Evolutionary conservation across 148 eudicot species (phyloP).

Genomic region (Vaccinium corymbosum): DNA sequence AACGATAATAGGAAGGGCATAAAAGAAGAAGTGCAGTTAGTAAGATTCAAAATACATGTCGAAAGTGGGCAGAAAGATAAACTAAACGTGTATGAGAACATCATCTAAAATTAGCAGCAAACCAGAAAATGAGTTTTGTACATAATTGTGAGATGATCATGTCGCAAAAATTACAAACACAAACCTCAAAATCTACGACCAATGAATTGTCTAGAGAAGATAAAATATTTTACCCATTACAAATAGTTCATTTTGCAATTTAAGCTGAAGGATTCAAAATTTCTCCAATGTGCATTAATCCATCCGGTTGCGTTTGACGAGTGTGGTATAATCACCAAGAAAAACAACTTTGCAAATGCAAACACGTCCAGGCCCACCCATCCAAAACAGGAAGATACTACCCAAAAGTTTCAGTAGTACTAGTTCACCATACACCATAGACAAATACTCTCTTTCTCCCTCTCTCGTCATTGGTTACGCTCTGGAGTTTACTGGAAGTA

Average conservation of each 20-base stretch:
- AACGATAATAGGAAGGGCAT: background rate
- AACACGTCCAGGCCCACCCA: background rate
- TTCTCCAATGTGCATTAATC: background rate
- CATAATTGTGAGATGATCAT: background rate
- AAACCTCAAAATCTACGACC: background rate
- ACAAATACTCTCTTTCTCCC: background rate
- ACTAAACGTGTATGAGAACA: background rate
- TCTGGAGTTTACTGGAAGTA: background rate
- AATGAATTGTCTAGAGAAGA: background rate
- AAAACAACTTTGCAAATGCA: background rate
- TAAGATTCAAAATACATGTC: background rate
- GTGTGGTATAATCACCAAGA: background rate
- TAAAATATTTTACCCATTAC: background rate
- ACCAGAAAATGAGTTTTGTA: background rate
- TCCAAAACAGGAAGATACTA: background rate
- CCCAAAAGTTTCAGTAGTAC: background rate
- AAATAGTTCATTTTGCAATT: background rate
- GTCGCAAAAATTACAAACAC: background rate
- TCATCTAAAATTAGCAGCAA: background rate
- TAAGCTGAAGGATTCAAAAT: background rate
- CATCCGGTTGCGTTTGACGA: background rate
- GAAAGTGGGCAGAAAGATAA: background rate
- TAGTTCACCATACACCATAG: background rate
- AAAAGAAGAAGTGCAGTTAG: constrained; percentile 10
- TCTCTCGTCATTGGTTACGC: too few species aligned